These are phyloP conservation scores for Boletus eberwhitei DNA, from an alignment of 768 basidiomycete species.

Conservation along the genomic window DNA sequence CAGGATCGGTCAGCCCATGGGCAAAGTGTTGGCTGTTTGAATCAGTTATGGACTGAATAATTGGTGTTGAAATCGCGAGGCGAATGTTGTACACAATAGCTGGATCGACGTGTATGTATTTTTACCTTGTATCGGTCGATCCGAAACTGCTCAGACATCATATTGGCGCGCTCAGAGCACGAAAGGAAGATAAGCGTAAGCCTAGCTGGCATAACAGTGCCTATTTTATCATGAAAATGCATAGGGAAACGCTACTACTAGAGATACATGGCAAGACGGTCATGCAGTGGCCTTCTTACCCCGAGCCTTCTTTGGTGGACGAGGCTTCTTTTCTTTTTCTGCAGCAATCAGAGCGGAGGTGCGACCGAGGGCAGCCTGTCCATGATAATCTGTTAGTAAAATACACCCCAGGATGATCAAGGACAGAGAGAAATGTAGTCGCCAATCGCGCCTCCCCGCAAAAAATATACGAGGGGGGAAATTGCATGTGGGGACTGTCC, in stretches of 20 bases:
- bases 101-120: conserved; percentile 16
- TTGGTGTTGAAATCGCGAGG: background rate
- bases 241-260: conserved; percentile 16
- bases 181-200: background rate
- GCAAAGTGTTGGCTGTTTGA: conserved; percentile 39
- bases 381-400: conserved; percentile 18
- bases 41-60: background rate
- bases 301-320: conserved; percentile 65
- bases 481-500: conserved; percentile 19
- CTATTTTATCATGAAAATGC: conserved; percentile 22
- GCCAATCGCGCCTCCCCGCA: conserved; percentile 32
- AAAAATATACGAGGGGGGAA: conserved; percentile 28
- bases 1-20: conserved; percentile 58
- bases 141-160: conserved; percentile 1
- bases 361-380: conserved; percentile 72
- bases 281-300: conserved; percentile 54
- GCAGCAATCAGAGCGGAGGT: conserved; percentile 67
- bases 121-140: conserved; percentile 19
- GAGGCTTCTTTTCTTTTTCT: conserved; percentile 67
- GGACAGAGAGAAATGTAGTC: conserved; percentile 19
- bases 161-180: background rate
- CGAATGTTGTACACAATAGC: conserved; percentile 6
- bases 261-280: conserved; percentile 24
- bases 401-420: conserved; percentile 46
- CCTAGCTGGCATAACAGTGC: conserved; percentile 5